Base-by-base conservation (phyloP, 371 early-diverging fungal species). In the Zopfochytrium polystomum region DNA sequence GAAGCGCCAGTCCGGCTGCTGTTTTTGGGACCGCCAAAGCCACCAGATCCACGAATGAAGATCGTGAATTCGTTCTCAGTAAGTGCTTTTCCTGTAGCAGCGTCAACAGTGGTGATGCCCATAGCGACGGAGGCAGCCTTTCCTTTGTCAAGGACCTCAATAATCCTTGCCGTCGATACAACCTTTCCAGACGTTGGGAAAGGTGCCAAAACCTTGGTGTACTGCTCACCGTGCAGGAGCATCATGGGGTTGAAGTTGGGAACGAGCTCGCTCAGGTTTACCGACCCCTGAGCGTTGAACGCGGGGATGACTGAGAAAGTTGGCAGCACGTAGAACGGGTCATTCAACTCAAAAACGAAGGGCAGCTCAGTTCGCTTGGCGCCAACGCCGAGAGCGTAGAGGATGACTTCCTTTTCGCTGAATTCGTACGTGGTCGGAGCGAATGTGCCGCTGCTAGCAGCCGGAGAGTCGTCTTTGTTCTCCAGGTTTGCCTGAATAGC, bases 211-310 rank as follows among this genome's bases (percentile, higher is more conserved):
- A 96, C 66, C 62, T 90, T 87, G 51, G 93, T 75, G 80, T 87
- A 96, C 77, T 98, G 97, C 75, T 98, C 97, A 60, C 96, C 98
- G 74, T 98, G 98, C 58, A 98, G 82, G 62, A 98, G 82, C 92
- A 92, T 91, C 95, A 95, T 95, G 34, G 93, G 95, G 77, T 96
- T 93, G 78, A 92, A 97, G 60, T 89, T 74, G 20, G 92, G 93
- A 52, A 96, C 60, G 62, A 87, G 80, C 43, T 89, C 86, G 46
- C 83, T 84, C 60, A 92, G 85, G 13, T 86, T 84, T 44, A 88
- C 76, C 18, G 75, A 47, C 83, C 87, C 83, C 50, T 81, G 77
- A 31, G 74, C 67, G 55, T 55, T 67, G 71, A 95, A 89, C n/a
- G 87, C 83, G 2, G 94, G 88, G 55, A 95, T 82, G 42, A 96